Conservation (phyloP, 371 early-diverging fungal species). For the Batkoa obscura region DNA sequence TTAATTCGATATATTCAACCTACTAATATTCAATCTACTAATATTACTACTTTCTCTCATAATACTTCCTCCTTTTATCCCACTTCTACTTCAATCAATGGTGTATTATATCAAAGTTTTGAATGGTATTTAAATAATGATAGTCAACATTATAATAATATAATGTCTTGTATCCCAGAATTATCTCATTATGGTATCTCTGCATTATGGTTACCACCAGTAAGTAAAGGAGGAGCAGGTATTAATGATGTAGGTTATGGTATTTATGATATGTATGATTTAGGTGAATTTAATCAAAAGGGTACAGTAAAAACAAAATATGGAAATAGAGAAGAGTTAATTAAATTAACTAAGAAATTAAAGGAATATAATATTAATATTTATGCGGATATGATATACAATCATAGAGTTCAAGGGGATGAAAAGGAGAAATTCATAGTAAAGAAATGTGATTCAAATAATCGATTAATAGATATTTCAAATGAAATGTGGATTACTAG, state of each 20-base stretch:
- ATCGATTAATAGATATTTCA: conserved; percentile 14
- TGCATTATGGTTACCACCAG: conserved; percentile 12
- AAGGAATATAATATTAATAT: conserved; percentile 9
- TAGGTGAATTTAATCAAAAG: conserved; percentile 22
- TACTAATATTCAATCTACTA: too few relatives aligned
- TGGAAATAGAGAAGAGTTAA: conserved; percentile 16
- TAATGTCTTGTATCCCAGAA: too few relatives aligned
- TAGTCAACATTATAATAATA: too few relatives aligned
- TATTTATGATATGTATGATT: conserved; percentile 19
- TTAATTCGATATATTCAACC: too few relatives aligned
- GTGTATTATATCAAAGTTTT: background rate
- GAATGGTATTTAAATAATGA: background rate
- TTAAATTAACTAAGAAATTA: conserved; percentile 12
- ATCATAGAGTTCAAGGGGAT: background rate
- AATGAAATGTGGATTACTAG: conserved; percentile 15
- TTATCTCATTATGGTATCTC: conserved; percentile 12
- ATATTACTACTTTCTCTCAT: too few relatives aligned
- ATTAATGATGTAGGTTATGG: conserved; percentile 18
- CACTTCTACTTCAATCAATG: too few relatives aligned
- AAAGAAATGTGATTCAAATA: conserved; percentile 5
- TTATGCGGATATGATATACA: background rate
- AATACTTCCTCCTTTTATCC: too few relatives aligned
- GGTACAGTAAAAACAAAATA: conserved; percentile 17
- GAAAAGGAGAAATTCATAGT: background rate
- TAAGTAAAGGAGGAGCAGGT: conserved; percentile 10